A percentile compares a stretch with the other conserved stretches of the same genome.
phyloP scores from a whole-genome alignment of 164 flowering plant genomes.

The Aristolochia contorta region DNA sequence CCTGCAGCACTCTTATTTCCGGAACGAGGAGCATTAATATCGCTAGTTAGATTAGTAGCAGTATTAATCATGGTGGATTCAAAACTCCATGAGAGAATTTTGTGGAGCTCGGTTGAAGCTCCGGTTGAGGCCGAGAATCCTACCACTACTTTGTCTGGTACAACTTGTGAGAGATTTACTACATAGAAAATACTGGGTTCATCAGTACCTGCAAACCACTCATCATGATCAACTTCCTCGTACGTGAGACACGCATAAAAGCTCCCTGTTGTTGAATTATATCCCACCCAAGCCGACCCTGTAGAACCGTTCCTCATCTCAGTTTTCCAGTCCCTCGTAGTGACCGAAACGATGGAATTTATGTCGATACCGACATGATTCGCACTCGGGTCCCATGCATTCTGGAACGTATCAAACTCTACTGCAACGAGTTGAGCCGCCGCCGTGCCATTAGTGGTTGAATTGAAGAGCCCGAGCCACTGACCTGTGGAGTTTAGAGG shows the following conservation, averaged over 20 bases:
- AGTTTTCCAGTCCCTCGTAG: constrained; percentile 14
- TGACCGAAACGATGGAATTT: constrained; percentile 20
- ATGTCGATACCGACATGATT: constrained; percentile 39
- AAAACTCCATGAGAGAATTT: constrained; percentile 18
- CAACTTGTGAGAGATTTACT: constrained; percentile 15
- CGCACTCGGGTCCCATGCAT: constrained; percentile 23
- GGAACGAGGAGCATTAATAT: too few species aligned
- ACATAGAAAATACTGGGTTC: constrained; percentile 8
- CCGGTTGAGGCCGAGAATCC: constrained; percentile 26
- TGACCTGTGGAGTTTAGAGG: constrained; percentile 11
- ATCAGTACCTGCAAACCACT: not conserved
- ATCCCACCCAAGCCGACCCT: constrained; percentile 21
- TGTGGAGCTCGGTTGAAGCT: constrained; percentile 11
- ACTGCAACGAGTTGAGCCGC: constrained; percentile 24
- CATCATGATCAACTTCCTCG: not conserved
- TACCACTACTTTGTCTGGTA: constrained; percentile 18
- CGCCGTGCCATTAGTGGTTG: constrained; percentile 5
- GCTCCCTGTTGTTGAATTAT: constrained; percentile 21
- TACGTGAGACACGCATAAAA: constrained; percentile 10
- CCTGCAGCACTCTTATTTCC: not conserved
- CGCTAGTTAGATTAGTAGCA: not conserved
- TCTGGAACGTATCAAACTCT: constrained; percentile 30
- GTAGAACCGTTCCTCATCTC: constrained; percentile 6
- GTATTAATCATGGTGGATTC: not conserved
- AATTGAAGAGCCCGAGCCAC: constrained; percentile 20